Base-by-base conservation (phyloP, 192 early-diverging fungal genomes). In the Fimicolochytrium jonesii region DNA sequence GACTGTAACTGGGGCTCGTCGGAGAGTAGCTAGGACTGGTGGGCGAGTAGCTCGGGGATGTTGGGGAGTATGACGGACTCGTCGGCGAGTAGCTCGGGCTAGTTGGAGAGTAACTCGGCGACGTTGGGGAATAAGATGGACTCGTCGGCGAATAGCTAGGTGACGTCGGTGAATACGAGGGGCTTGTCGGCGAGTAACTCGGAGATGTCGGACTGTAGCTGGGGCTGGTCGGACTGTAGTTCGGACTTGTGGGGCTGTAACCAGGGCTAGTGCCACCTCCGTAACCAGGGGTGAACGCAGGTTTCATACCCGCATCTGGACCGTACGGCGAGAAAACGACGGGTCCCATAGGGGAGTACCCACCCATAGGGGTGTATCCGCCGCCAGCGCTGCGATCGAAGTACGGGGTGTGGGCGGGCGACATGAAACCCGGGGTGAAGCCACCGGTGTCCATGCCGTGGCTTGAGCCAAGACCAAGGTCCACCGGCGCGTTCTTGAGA, bases 321-420 rank as follows among this genome's bases (percentile, higher is more conserved):
- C 90, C 87, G 64, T 88, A 83, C 3, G 91, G 90, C 43, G 90
- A 93, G 75, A 93, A 92, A 74, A 85, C 86, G 30, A 89, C 87
- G 64, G 87, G 84, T 54, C 84, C 83, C 23, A 68, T 51, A 13
- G 78, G 78, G 25, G 78, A 80, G 44, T 72, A 78, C n/a, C 71
- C 66, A 45, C 74, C 70, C 0, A 56, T 53, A 30, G 62, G 69
- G 6, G 68, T 59, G 66, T 68, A 69, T n/a, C n/a, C n/a, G 13
- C 64, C 64, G 10, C 68, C 63, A 23, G 60, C 33, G 29, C 41
- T 62, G 20, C 69, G 69, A 55, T 81, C 81, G 60, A 88, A 77
- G 68, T 90, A 95, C 5, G 95, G 95, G 28, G 92, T 94, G 74
- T 88, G 86, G 61, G 75, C 73, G 48, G 87, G 85, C 15, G 86